Evolutionary conservation across 192 early-diverging fungal species (phyloP).

Genomic region (Podila epicladia): DNA sequence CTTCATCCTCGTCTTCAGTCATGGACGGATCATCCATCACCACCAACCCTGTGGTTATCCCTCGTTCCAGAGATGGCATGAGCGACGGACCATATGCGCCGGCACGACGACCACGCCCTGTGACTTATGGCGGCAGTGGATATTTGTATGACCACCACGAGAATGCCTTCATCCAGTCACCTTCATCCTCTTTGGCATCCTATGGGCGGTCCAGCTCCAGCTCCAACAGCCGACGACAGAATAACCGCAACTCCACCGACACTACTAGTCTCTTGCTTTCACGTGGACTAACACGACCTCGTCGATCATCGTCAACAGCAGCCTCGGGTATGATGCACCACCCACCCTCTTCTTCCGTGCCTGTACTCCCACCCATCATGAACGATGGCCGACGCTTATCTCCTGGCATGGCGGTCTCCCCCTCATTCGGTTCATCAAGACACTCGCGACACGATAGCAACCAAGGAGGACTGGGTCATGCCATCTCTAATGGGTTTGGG

Average conservation of each 20-base stretch:
- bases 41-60: constrained; percentile 19
- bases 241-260: constrained; percentile 39
- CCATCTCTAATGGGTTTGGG: background rate
- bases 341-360: constrained; percentile 6
- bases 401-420: constrained; percentile 26
- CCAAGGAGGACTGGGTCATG: background rate
- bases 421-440: constrained; percentile 23
- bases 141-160: constrained; percentile 46
- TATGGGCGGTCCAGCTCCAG: constrained; percentile 8
- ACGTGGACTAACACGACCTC: constrained; percentile 33
- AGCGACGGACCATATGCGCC: constrained; percentile 37
- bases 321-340: constrained; percentile 8
- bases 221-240: constrained; percentile 14
- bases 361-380: constrained; percentile 37
- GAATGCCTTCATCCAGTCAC: constrained; percentile 38
- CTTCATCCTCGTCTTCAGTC: background rate
- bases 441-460: constrained; percentile 34
- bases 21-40: constrained; percentile 1
- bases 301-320: constrained; percentile 41
- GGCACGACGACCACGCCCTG: constrained; percentile 28
- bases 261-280: constrained; percentile 19
- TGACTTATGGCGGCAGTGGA: constrained; percentile 47
- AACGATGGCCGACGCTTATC: constrained; percentile 28
- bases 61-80: constrained; percentile 20
- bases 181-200: constrained; percentile 19